Evolutionary conservation across 352 stramenopile species (phyloP), one percentile per base, ranked within the genome.

Genomic region (Phytophthora colocasiae): DNA sequence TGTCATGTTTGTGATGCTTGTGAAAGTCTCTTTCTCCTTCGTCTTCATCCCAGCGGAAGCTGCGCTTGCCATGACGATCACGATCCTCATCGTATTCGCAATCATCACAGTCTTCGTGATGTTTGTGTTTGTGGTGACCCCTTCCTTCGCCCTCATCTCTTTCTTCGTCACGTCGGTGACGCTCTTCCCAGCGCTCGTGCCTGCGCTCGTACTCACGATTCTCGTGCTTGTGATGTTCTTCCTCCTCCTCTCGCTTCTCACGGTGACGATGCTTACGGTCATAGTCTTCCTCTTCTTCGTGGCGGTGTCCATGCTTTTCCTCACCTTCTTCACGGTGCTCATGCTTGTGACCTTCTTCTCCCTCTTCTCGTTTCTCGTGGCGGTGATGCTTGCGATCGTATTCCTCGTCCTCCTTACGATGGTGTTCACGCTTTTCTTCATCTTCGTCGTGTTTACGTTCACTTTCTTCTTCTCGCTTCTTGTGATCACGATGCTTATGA

Each of bases 1-100:
- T 56, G 34, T 49, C 52, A 14, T 69, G 68, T 19, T 61, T 64
- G 36, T 58, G 31, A 40, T 61, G 50, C 10, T 58, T 54, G 19
- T 53, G 50, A 9, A 6, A 26, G 14, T 36, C 34, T 24, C 43
- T 54, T 9, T 66, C 39, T 15, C 41, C 27, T 22, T 72, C 41
- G 5, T 62, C 48, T 51, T 47, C 58, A 29, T 54, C 49, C 31
- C 40, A 38, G 11, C 29, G 45, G 26, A 27, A 27, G 10, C 14
- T 39, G 14, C 38, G 39, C 17, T 62, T 68, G n/a, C 50, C 22
- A 8, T 59, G 43, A 45, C 15, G n/a, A 32, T 34, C 38, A 5
- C 41, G 22, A 39, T 51, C 22, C 22, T 55, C 36, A 6, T 55
- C 34, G 3, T 60, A 15, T 26, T 49, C 19, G 27, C 34, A 44